Evolutionary conservation across 169 alveolate genomes (phyloP), one percentile per base, ranked within the genome.

Genomic region (Eimeria necatrix): DNA sequence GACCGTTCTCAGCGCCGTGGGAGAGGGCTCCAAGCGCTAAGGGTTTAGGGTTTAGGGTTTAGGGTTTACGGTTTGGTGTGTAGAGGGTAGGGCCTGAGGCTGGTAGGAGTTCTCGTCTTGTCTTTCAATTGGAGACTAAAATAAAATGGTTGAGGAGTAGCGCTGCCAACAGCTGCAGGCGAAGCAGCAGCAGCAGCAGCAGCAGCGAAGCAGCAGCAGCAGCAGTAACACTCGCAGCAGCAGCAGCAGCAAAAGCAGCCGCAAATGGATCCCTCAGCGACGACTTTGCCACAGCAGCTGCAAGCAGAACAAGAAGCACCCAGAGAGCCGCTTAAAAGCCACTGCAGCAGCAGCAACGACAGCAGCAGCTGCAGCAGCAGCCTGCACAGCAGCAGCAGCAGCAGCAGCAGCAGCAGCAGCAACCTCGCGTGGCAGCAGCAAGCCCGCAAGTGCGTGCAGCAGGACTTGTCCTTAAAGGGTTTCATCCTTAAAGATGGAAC

Each of bases 21-120:
- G n/a, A n/a, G n/a, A n/a, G n/a, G n/a, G n/a, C n/a, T n/a, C n/a
- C n/a, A n/a, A n/a, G n/a, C n/a, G n/a, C n/a, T n/a, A n/a, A 61
- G 73, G 73, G 73, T 61, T 61, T 61, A 61, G 73, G 73, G 73
- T 61, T 61, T 61, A 61, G 73, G 73, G 73, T 61, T 61, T 61
- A 61, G 73, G n/a, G n/a, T n/a, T n/a, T n/a, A n/a, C n/a, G n/a
- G n/a, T n/a, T n/a, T n/a, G n/a, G n/a, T n/a, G n/a, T n/a, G n/a
- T n/a, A n/a, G n/a, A n/a, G n/a, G n/a, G n/a, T n/a, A n/a, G n/a
- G 73, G 73, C n/a, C n/a, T 61, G n/a, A 14, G 73, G 73, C 4
- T 61, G 73, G n/a, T n/a, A n/a, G n/a, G n/a, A n/a, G n/a, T n/a
- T n/a, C n/a, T n/a, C n/a, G n/a, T n/a, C n/a, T n/a, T n/a, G n/a